Evolutionary conservation across 2,329 filamentous ascomycete genomes (phyloP), one percentile per base, ranked within the genome.

Genomic region (Akanthomyces uredinophilus): DNA sequence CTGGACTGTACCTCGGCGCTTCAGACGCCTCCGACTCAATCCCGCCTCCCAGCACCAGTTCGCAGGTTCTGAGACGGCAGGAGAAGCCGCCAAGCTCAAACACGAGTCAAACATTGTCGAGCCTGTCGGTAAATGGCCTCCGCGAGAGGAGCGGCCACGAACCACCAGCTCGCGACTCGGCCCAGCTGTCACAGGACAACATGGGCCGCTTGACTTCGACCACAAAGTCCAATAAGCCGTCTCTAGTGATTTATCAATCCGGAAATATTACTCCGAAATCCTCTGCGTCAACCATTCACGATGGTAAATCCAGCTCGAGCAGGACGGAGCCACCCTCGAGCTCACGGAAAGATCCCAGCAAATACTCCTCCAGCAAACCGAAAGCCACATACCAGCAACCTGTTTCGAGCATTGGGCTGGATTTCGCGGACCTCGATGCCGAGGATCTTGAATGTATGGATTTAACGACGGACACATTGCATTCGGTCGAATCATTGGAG

Each of bases 151-250:
- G 32, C 32, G 16, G 24, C 41, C 49, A 54, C 29, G 43, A 46
- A 52, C 29, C 29, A 24, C 29, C 58, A 54, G 20, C 10, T 27
- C 58, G 29, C 35, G 32, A 46, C 51, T 20, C 24, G 41, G 51
- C 59, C 51, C 56, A 54, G 44, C 46, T 52, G 24, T 62, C 50
- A 10, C 58, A 71, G 63, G 70, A 70, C 64, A 74, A 65, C 46
- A 83, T 83, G 81, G 79, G 77, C 32, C 75, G 75, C 52, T 68
- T 81, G 54, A 75, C 74, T 16, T 76, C 78, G 7, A 77, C 72
- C 50, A 72, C 75, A n/a, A 78, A 74, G 64, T 70, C 75, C 5
- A 82, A 76, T 65, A 79, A 77, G 62, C 78, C 78, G 6, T 75
- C 74, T 32, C 74, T 83, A 29, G 64, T 80, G 24, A 72, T 77